Evolutionary conservation across 1,284 basidiomycete species (phyloP).

Genomic region (Cronartium quercuum): DNA sequence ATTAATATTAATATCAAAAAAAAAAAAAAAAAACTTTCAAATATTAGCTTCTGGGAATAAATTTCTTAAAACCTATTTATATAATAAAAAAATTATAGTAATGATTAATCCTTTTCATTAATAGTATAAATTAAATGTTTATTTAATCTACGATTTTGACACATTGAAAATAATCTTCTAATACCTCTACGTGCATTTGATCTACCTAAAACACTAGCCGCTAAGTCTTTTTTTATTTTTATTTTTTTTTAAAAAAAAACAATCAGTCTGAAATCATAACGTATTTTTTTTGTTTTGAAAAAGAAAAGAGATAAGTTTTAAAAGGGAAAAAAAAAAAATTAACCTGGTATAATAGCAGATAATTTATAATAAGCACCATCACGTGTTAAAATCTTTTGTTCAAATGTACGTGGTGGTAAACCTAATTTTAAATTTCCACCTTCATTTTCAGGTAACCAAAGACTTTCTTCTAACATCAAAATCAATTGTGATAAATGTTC

Average conservation of each 20-base stretch:
- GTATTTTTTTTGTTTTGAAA: not conserved
- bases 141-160: constrained; percentile 86
- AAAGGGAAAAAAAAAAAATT: constrained; percentile 42
- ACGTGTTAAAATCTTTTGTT: constrained; percentile 70
- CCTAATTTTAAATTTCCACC: constrained; percentile 65
- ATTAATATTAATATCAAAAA: not conserved
- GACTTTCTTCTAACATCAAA: constrained; percentile 46
- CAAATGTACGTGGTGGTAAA: constrained; percentile 61
- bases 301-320: not conserved
- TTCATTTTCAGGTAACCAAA: constrained; percentile 73
- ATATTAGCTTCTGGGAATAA: not conserved
- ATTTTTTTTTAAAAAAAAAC: too few species aligned
- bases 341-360: constrained; percentile 81
- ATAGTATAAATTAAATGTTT: constrained; percentile 40
- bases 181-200: constrained; percentile 87
- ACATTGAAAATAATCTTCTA: constrained; percentile 76
- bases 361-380: constrained; percentile 82
- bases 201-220: constrained; percentile 91
- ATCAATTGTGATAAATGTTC: constrained; percentile 63
- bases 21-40: not conserved
- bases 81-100: not conserved
- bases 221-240: constrained; percentile 62
- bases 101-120: constrained; percentile 12
- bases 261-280: not conserved
- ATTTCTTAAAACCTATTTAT: not conserved